Evolutionary conservation across 2,329 filamentous ascomycete genomes (phyloP).

Genomic region (Diaporthe aspalathi): DNA sequence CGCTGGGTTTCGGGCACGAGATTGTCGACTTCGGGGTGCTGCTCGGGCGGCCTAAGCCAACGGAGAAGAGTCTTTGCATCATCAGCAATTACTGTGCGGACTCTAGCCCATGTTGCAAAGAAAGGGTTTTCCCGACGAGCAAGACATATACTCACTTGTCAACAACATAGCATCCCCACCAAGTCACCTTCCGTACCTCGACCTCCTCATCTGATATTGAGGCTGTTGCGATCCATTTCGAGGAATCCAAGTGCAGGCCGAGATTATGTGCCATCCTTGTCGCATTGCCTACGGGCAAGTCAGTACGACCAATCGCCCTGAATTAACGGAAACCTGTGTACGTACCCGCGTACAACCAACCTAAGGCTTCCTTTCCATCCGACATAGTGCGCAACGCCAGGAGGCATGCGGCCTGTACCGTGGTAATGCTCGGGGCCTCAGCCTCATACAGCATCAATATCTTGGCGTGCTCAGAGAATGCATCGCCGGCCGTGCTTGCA

Average conservation of each 20-base stretch:
- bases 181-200: constrained; percentile 42
- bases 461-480: constrained; percentile 43
- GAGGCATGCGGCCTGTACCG: constrained; percentile 42
- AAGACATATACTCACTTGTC: constrained; percentile 42
- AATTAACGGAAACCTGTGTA: no score
- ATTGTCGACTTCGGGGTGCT: constrained; percentile 38
- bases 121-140: no score
- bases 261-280: constrained; percentile 45
- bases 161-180: constrained; percentile 44
- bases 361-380: constrained; percentile 42
- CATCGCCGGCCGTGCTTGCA: constrained; percentile 41
- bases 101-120: no score
- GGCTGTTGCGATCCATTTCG: constrained; percentile 35
- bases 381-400: constrained; percentile 42
- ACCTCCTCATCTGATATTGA: constrained; percentile 39
- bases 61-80: constrained; percentile 39
- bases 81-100: not conserved
- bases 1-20: constrained; percentile 41
- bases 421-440: constrained; percentile 42
- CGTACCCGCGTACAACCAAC: constrained; percentile 42
- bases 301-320: not conserved
- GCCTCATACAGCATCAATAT: constrained; percentile 42
- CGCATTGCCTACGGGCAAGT: constrained; percentile 39
- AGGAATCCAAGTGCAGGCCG: constrained; percentile 43
- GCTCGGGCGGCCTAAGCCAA: constrained; percentile 41